Conservation (phyloP, 1,139 yeast species). For the Scheffersomyces insectosa region DNA sequence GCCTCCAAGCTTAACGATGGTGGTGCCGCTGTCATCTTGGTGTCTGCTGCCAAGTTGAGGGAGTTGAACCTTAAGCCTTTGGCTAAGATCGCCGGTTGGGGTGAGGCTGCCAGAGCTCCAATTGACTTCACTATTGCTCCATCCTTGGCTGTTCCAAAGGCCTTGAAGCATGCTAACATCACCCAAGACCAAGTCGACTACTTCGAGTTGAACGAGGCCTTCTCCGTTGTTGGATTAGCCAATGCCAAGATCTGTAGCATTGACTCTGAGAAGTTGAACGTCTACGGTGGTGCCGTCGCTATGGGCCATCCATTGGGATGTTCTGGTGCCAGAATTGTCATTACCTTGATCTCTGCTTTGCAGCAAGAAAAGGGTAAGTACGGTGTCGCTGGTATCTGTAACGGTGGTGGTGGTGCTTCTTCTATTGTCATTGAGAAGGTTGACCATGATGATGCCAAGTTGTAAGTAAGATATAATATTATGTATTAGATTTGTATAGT, state of each 20-base stretch:
- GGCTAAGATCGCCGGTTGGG: constrained; percentile 91
- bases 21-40: constrained; percentile 90
- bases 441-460: constrained; percentile 21
- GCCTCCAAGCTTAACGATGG: constrained; percentile 97
- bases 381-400: constrained; percentile 95
- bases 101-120: constrained; percentile 96
- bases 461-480: constrained; percentile 11
- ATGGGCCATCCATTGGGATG: constrained; percentile 97
- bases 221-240: constrained; percentile 92
- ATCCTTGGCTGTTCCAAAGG: constrained; percentile 90
- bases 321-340: constrained; percentile 93
- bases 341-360: constrained; percentile 76
- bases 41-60: constrained; percentile 76
- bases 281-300: constrained; percentile 98
- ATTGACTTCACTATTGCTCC: constrained; percentile 95
- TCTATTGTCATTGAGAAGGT: constrained; percentile 68
- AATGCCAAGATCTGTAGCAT: constrained; percentile 74
- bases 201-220: constrained; percentile 96
- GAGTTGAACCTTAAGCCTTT: constrained; percentile 86
- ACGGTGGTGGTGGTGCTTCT: constrained; percentile 99
- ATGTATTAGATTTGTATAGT: too few species aligned
- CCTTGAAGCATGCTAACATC: constrained; percentile 81
- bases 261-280: constrained; percentile 73
- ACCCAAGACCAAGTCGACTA: constrained; percentile 60
- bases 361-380: constrained; percentile 81